These are phyloP conservation scores for Penicillium sp. DNA, from an alignment of 2,329 filamentous ascomycete genomes.

Conservation along the genomic window DNA sequence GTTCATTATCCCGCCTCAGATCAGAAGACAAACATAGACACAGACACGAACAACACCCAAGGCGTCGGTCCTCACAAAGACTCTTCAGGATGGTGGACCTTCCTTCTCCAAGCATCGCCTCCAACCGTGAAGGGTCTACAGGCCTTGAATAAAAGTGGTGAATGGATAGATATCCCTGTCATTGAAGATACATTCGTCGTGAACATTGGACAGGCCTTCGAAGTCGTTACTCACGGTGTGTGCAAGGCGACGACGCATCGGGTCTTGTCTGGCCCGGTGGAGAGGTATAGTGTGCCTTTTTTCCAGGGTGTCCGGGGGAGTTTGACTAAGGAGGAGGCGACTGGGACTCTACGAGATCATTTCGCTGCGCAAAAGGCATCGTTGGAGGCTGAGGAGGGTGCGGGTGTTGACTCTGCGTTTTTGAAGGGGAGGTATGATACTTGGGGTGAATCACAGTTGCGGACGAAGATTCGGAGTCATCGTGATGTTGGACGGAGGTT, in stretches of 20 bases:
- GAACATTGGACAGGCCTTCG: neutral
- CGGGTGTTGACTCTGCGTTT: slow-evolving; percentile 49
- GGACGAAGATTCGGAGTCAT: slow-evolving; percentile 54
- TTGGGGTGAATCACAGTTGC: slow-evolving; percentile 54
- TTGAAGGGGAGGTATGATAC: slow-evolving; percentile 51
- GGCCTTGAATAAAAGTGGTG: neutral
- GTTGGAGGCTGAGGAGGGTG: slow-evolving; percentile 36
- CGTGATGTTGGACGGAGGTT: slow-evolving; percentile 48
- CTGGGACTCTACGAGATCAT: neutral
- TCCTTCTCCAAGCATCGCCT: slow-evolving; percentile 58
- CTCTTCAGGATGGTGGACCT: slow-evolving; percentile 62
- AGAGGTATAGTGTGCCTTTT: neutral
- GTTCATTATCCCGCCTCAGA: neutral
- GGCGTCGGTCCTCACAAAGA: slow-evolving; percentile 62
- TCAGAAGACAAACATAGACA: neutral
- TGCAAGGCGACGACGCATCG: neutral
- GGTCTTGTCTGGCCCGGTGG: neutral
- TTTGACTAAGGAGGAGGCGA: neutral
- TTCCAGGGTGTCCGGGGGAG: neutral
- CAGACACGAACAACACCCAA: slow-evolving; percentile 43
- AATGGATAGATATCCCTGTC: neutral
- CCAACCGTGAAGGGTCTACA: slow-evolving; percentile 39
- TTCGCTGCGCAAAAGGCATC: slow-evolving; percentile 27
- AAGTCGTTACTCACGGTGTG: neutral
- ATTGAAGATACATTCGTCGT: slow-evolving; percentile 1